Evolutionary conservation across 208 protist species (phyloP).

Genomic region (Entamoeba histolytica): DNA sequence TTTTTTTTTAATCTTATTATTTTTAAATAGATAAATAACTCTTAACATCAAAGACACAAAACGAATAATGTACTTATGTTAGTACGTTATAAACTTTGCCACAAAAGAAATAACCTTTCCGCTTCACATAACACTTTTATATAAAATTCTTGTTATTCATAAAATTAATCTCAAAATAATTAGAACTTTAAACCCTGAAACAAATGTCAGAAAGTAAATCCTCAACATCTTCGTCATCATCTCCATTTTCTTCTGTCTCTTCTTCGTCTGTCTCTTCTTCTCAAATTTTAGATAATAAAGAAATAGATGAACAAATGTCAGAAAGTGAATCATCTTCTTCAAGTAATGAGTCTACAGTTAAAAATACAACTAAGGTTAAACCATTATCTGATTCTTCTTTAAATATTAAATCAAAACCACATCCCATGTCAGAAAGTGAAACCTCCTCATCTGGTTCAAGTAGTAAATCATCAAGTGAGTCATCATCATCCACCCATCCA

Average conservation of each 20-base stretch:
- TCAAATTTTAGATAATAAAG: too few relatives aligned
- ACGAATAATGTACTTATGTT: too few relatives aligned
- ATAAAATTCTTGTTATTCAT: too few relatives aligned
- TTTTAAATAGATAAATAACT: too few relatives aligned
- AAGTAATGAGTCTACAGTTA: background rate
- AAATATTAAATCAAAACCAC: background rate
- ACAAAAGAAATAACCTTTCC: too few relatives aligned
- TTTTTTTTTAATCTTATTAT: too few relatives aligned
- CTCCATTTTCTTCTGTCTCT: too few relatives aligned
- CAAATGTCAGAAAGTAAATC: background rate
- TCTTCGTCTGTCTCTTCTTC: too few relatives aligned
- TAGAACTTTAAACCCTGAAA: background rate
- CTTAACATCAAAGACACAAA: too few relatives aligned
- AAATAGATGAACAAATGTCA: background rate
- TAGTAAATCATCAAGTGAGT: background rate
- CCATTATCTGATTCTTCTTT: background rate
- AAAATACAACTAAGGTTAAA: background rate
- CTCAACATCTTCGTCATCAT: background rate
- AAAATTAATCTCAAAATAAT: too few relatives aligned
- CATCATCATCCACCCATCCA: background rate
- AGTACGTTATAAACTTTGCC: too few relatives aligned
- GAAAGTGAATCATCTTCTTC: background rate
- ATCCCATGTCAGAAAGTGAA: background rate
- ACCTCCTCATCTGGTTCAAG: background rate
- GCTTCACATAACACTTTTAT: too few relatives aligned